phyloP scores from a whole-genome alignment of 2,329 filamentous ascomycete species.

The Ophiostoma australiae region DNA sequence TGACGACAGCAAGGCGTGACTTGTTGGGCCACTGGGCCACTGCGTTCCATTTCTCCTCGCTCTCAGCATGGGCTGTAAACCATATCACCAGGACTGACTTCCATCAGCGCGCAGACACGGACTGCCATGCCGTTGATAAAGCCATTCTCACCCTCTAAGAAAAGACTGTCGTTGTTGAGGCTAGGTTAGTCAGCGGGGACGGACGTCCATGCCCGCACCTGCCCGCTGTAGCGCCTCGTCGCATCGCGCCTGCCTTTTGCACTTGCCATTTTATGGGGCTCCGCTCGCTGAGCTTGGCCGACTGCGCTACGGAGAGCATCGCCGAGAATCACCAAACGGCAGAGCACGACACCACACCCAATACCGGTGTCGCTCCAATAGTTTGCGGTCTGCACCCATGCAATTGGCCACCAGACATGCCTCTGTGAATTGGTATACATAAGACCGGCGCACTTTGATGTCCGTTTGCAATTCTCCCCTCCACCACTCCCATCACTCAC shows the following conservation, averaged over 20 bases:
- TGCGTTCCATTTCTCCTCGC: not conserved
- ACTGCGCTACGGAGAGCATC: slow-evolving; percentile 15
- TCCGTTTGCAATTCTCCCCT: not conserved
- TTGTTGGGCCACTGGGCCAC: not conserved
- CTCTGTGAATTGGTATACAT: not conserved
- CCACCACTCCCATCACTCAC: too few relatives aligned
- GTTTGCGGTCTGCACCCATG: not conserved
- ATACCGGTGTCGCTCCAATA: not conserved
- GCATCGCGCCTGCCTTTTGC: not conserved
- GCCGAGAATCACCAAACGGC: slow-evolving; percentile 13
- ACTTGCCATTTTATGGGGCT: not conserved
- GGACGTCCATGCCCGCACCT: slow-evolving; percentile 4
- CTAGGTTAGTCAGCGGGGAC: not conserved
- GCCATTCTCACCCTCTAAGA: not conserved
- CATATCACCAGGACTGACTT: not conserved
- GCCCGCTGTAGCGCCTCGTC: not conserved
- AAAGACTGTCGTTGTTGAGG: not conserved
- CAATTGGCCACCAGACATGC: not conserved
- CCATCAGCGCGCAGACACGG: not conserved
- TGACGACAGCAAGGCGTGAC: not conserved
- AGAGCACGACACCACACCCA: not conserved
- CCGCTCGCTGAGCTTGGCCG: slow-evolving; percentile 12
- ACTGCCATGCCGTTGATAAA: not conserved
- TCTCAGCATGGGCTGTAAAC: not conserved
- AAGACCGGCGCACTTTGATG: not conserved